Percentiles rank a stretch among this genome's conserved stretches.
Evolutionary conservation across 805 yeast genomes (phyloP).

Genomic region (Wickerhamiella azymoides): DNA sequence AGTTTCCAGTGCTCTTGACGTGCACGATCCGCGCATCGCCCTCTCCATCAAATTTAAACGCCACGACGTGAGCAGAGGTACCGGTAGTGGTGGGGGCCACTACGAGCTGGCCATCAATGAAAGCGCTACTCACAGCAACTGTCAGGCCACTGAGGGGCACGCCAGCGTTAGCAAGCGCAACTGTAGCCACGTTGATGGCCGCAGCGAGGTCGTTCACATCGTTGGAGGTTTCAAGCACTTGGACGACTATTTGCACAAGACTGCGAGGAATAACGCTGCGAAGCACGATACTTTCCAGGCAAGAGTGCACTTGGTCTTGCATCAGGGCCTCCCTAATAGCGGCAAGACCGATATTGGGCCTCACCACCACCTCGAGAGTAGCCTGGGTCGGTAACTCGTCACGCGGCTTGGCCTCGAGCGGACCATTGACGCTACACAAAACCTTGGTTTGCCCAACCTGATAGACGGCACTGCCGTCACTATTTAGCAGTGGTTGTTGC

Average conservation of each 20-base stretch:
- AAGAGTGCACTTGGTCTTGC: constrained; percentile 54
- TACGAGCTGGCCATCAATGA: constrained; percentile 19
- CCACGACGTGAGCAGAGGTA: constrained; percentile 50
- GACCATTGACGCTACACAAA: constrained; percentile 75
- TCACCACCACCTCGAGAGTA: constrained; percentile 60
- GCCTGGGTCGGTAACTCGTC: constrained; percentile 75
- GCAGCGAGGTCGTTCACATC: constrained; percentile 43
- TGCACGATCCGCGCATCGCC: constrained; percentile 39
- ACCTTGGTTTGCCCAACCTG: constrained; percentile 33
- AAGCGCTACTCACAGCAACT: constrained; percentile 39
- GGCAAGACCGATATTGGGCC: constrained; percentile 68
- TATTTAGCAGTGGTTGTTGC: constrained; percentile 33
- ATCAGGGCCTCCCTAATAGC: constrained; percentile 58
- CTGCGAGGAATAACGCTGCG: constrained; percentile 66
- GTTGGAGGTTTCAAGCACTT: constrained; percentile 37
- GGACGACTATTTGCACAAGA: constrained; percentile 54
- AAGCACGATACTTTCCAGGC: constrained; percentile 46
- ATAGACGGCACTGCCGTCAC: constrained; percentile 64
- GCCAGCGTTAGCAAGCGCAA: constrained; percentile 67
- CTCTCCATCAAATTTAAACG: constrained; percentile 38
- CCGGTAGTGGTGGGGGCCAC: constrained; percentile 37
- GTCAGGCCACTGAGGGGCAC: constrained; percentile 53
- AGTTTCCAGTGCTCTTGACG: constrained; percentile 60
- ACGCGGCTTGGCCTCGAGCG: constrained; percentile 67
- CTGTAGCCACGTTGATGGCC: constrained; percentile 55